These are phyloP conservation scores for Colletotrichum coccodes DNA, from an alignment of 2,329 filamentous ascomycete genomes.

Conservation along the genomic window DNA sequence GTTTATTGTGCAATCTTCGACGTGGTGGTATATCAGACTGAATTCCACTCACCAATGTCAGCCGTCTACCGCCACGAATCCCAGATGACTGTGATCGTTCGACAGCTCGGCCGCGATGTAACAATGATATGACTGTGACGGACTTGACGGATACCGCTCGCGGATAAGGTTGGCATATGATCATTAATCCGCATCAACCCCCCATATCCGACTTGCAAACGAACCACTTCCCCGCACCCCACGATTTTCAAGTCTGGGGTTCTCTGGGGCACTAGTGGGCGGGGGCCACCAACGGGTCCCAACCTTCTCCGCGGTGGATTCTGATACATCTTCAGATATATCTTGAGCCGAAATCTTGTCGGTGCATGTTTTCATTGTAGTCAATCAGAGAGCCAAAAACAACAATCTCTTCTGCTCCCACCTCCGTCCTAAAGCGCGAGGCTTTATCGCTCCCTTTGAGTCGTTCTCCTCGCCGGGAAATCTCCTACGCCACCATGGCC, in stretches of 20 bases:
- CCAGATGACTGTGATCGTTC: not conserved
- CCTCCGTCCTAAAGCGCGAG: not conserved
- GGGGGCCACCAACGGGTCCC: not conserved
- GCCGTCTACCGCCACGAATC: not conserved
- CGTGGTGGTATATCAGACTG: not conserved
- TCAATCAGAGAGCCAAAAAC: not conserved
- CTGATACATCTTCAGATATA: not conserved
- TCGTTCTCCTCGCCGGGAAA: not conserved
- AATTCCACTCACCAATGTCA: not conserved
- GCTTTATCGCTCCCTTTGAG: not conserved
- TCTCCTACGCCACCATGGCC: not conserved
- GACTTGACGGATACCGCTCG: not conserved
- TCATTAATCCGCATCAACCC: not conserved
- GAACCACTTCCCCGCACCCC: conserved; percentile 21
- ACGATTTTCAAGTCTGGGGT: conserved; percentile 1
- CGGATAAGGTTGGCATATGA: conserved; percentile 15
- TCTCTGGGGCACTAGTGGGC: not conserved
- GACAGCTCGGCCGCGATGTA: not conserved
- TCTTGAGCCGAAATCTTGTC: not conserved
- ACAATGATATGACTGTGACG: not conserved
- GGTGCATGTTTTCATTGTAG: not conserved
- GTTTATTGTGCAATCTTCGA: not conserved
- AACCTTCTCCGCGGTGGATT: not conserved
- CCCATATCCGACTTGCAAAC: not conserved
- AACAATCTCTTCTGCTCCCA: no score